Evolutionary conservation across 2,329 filamentous ascomycete species (phyloP).

Genomic region (Botrytis paeoniae): DNA sequence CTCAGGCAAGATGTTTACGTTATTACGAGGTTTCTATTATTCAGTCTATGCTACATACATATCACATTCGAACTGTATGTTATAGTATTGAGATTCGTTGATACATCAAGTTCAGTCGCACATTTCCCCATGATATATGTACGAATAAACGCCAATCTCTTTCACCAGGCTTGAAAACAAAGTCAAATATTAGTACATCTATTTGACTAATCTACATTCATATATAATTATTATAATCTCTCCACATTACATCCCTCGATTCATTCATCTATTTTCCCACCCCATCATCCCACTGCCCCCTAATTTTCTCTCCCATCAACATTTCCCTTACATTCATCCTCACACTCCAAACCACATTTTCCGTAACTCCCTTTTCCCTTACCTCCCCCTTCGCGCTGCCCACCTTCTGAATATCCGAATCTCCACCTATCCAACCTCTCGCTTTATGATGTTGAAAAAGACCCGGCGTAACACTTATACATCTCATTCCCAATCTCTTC

Average conservation of each 20-base stretch:
- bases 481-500: constrained; percentile 5
- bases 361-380: constrained; percentile 17
- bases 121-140: fast-evolving
- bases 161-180: background rate
- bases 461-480: constrained; percentile 12
- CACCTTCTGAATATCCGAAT: constrained; percentile 21
- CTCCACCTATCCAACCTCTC: constrained; percentile 13
- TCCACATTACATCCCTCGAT: background rate
- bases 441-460: constrained; percentile 19
- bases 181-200: background rate
- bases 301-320: constrained; percentile 9
- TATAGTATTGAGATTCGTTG: background rate
- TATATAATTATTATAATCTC: too few species aligned
- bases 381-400: background rate
- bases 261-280: background rate
- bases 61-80: fast-evolving
- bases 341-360: constrained; percentile 18
- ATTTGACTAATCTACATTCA: background rate
- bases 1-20: background rate
- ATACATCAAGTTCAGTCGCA: background rate
- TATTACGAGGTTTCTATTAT: fast-evolving
- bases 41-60: fast-evolving
- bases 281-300: constrained; percentile 13
- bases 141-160: fast-evolving
- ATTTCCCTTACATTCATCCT: constrained; percentile 17